Base-by-base conservation (phyloP, 2,329 filamentous ascomycete species). In the Podosphaera leucotricha region DNA sequence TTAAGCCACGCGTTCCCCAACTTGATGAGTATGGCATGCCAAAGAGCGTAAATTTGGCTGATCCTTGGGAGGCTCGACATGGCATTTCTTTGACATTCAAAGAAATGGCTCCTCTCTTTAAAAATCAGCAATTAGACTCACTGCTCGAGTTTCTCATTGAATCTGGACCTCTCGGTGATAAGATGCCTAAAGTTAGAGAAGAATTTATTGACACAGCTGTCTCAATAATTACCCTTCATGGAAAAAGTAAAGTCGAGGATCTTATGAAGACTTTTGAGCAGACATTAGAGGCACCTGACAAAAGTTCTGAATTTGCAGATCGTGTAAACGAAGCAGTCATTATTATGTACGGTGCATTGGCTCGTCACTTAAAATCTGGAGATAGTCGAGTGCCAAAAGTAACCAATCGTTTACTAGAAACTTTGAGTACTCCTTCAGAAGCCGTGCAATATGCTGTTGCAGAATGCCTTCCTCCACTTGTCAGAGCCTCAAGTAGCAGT, bases 361-460 rank as follows among this genome's bases (percentile, higher is more conserved):
- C 86, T 38, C 76, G 82, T 43, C 90, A 98, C 65, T 64, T 98
- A 47, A 74, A 80, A 52, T 62, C 75, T 6, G 84, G 85, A n/a
- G 90, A 98, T 59, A 64, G 75, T 51, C 86, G 92, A 54, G 74
- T 95, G 41, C 84, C 86, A 1, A 76, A 80, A 46, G 90, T 98
- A 39, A 77, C 98, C 43, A 78, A 87, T 52, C 75, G 85, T 49
- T 67, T 98, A 19, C 68, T 98, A 45, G 74, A 76, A 19, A 94
- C 92, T 6, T 66, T 98, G 38, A 90, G 80, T 59, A 95, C 87
- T 11, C 90, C 90, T 22, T 95, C 90, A 0, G 90, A 98, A 61
- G 86, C 83, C 15, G 90, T 98, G 1, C 90, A 98, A 60, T 94
- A 90, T 58, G 90, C 90, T 40, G 86, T 95, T 46, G 85, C 92